phyloP scores from a whole-genome alignment of 495 filamentous ascomycete genomes.

The Podospora sp. region DNA sequence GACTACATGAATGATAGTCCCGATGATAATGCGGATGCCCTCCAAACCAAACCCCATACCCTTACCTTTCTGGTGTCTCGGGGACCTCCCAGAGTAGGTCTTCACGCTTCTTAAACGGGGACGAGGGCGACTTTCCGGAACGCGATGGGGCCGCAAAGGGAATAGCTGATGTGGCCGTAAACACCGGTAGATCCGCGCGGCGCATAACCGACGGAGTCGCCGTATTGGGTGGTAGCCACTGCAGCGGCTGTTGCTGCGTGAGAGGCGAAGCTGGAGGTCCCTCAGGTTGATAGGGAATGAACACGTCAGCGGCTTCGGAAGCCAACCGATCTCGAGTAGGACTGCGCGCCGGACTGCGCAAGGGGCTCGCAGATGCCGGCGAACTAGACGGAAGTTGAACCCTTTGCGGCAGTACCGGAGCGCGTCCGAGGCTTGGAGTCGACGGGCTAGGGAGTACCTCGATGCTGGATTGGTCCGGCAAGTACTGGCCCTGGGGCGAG shows the following conservation, averaged over 20 bases:
- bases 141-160: constrained; percentile 31
- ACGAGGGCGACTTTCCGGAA: neutral
- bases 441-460: constrained; percentile 11
- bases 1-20: neutral
- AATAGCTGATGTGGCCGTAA: constrained; percentile 34
- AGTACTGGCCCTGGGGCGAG: constrained; percentile 1
- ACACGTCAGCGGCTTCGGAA: constrained; percentile 20
- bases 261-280: constrained; percentile 35
- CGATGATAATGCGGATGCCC: neutral
- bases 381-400: constrained; percentile 20
- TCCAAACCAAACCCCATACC: neutral
- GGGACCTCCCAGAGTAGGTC: constrained; percentile 33
- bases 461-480: constrained; percentile 3
- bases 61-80: constrained; percentile 31
- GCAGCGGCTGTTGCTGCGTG: constrained; percentile 32
- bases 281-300: constrained; percentile 45
- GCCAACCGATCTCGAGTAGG: constrained; percentile 24
- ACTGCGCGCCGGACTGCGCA: constrained; percentile 19
- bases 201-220: constrained; percentile 26
- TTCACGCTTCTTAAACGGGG: constrained; percentile 17
- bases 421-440: constrained; percentile 13
- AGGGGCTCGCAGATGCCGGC: constrained; percentile 8
- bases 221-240: constrained; percentile 43
- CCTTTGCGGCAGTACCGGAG: constrained; percentile 15
- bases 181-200: constrained; percentile 28